phyloP scores from a whole-genome alignment of 306 rosid genomes.

The Begonia masoniana region DNA sequence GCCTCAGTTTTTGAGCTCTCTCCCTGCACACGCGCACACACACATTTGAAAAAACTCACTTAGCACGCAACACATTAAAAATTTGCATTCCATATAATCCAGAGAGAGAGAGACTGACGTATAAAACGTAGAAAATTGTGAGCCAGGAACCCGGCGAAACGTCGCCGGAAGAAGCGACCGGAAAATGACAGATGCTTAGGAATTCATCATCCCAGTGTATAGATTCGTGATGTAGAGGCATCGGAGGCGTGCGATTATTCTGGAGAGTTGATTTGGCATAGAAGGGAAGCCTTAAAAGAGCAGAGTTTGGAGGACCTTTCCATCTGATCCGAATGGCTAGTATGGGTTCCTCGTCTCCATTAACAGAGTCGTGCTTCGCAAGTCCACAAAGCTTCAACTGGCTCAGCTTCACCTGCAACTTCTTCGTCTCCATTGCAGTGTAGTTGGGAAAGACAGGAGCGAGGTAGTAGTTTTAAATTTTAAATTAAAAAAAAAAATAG shows the following conservation, averaged over 20 bases:
- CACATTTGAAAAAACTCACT: background rate
- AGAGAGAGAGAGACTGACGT: slow-evolving; percentile 22
- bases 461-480: no score
- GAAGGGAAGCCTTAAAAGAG: slow-evolving; percentile 26
- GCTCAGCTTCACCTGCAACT: slow-evolving; percentile 29
- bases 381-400: slow-evolving; percentile 28
- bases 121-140: slow-evolving; percentile 32
- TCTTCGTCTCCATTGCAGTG: slow-evolving; percentile 9
- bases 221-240: background rate
- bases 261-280: slow-evolving; percentile 17
- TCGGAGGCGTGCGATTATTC: slow-evolving; percentile 12
- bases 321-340: slow-evolving; percentile 31
- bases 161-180: slow-evolving; percentile 4
- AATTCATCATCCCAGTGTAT: slow-evolving; percentile 33
- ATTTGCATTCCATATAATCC: no score
- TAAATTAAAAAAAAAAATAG: no score
- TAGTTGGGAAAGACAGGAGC: background rate
- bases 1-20: slow-evolving; percentile 13
- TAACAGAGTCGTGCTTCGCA: slow-evolving; percentile 2
- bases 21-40: slow-evolving; percentile 9
- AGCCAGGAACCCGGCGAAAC: slow-evolving; percentile 15
- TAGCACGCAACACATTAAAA: background rate
- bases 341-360: slow-evolving; percentile 2
- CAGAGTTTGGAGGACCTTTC: slow-evolving; percentile 14
- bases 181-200: slow-evolving; percentile 14